phyloP scores from a whole-genome alignment of 441 rosid genomes.

The Rhodomyrtus psidioides region DNA sequence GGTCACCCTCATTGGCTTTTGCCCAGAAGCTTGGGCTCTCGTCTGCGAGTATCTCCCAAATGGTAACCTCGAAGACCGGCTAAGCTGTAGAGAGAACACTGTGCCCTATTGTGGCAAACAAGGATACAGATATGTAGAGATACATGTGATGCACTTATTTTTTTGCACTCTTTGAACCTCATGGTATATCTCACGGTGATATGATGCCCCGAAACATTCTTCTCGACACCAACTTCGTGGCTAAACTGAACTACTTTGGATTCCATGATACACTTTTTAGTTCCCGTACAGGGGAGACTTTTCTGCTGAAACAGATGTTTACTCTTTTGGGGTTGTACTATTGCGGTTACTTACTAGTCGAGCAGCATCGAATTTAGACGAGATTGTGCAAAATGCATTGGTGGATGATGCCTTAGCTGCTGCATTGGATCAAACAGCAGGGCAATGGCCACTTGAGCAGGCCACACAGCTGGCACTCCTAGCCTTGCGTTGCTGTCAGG shows the following conservation, averaged over 20 bases:
- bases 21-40: no score
- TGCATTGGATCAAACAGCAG: background rate
- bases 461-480: background rate
- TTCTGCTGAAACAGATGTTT: background rate
- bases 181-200: background rate
- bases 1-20: no score
- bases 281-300: background rate
- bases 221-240: background rate
- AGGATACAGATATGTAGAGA: slow-evolving; percentile 2
- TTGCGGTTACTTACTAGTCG: background rate
- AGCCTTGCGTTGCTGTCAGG: background rate
- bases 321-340: slow-evolving; percentile 1
- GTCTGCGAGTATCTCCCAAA: no score
- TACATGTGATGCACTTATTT: background rate
- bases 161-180: slow-evolving; percentile 1
- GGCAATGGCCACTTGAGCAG: slow-evolving; percentile 1
- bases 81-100: no score
- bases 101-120: background rate
- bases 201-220: background rate
- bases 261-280: background rate
- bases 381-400: background rate
- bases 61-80: no score
- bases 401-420: background rate
- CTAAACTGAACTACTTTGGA: background rate
- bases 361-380: background rate